These are phyloP conservation scores for Austropuccinia psidii DNA, from an alignment of 1,284 basidiomycete genomes.

Conservation along the genomic window DNA sequence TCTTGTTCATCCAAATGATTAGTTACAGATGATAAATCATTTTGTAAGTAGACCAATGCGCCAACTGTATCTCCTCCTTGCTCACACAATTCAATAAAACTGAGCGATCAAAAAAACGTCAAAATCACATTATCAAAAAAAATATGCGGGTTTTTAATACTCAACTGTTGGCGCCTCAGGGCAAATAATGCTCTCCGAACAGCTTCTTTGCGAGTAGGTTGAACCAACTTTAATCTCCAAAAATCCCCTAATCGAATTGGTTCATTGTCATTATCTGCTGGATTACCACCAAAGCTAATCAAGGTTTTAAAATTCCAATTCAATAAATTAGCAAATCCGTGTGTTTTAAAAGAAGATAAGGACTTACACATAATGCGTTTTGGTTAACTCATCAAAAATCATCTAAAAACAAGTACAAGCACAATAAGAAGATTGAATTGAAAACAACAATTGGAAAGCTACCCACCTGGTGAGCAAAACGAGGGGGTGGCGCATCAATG, in stretches of 20 bases:
- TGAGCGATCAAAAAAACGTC: conserved; percentile 47
- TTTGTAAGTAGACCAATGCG: conserved; percentile 63
- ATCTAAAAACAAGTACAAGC: background rate
- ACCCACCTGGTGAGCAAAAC: conserved; percentile 33
- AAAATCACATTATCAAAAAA: conserved; percentile 54
- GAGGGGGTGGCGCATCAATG: conserved; percentile 4
- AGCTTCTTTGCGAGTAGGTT: conserved; percentile 44
- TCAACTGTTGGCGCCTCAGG: conserved; percentile 53
- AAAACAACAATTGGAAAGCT: background rate
- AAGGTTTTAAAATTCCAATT: background rate
- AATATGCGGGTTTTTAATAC: conserved; percentile 52
- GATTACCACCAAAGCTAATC: conserved; percentile 30
- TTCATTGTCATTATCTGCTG: conserved; percentile 21
- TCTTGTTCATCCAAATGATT: conserved; percentile 60
- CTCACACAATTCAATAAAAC: conserved; percentile 69
- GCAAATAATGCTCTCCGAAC: conserved; percentile 64
- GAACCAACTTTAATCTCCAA: conserved; percentile 27
- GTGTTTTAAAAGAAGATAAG: background rate
- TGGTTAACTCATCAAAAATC: conserved; percentile 23
- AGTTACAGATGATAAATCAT: conserved; percentile 61
- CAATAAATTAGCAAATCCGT: background rate
- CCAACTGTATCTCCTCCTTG: conserved; percentile 56
- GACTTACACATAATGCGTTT: conserved; percentile 33
- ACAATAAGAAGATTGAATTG: background rate
- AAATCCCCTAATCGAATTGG: conserved; percentile 28